A percentile compares a stretch with the other conserved stretches of the same genome.
phyloP scores from a whole-genome alignment of 2,329 filamentous ascomycete species.

The Leptographium lundbergii region DNA sequence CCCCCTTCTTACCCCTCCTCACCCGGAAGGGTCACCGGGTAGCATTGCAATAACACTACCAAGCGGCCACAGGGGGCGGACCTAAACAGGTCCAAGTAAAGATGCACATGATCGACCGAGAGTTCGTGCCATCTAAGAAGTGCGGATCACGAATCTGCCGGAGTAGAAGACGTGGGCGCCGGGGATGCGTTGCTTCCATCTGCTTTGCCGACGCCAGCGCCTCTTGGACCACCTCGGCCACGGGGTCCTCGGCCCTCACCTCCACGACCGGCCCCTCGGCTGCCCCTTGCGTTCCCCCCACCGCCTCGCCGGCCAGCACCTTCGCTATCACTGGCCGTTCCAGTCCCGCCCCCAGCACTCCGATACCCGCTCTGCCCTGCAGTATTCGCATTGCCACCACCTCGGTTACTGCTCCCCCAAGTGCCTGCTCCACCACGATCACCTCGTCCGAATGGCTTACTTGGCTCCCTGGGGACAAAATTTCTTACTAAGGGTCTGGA shows the following conservation, averaged over 20 bases:
- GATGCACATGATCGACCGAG: not conserved
- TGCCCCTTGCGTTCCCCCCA: slow-evolving; percentile 40
- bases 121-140: not conserved
- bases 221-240: slow-evolving; percentile 36
- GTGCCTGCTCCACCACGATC: slow-evolving; percentile 51
- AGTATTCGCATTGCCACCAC: slow-evolving; percentile 38
- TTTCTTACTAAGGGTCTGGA: slow-evolving; percentile 73
- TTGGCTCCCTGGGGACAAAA: slow-evolving; percentile 46
- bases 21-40: not conserved
- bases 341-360: slow-evolving; percentile 69
- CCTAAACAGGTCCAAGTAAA: not conserved
- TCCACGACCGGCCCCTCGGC: slow-evolving; percentile 34
- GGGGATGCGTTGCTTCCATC: slow-evolving; percentile 43
- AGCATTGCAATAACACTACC: not conserved
- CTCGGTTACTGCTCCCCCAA: slow-evolving; percentile 54
- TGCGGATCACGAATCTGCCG: slow-evolving; percentile 20
- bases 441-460: slow-evolving; percentile 33
- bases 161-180: slow-evolving; percentile 37
- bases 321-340: slow-evolving; percentile 59
- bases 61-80: not conserved
- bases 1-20: not conserved
- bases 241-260: slow-evolving; percentile 45
- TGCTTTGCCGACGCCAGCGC: slow-evolving; percentile 29
- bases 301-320: slow-evolving; percentile 41
- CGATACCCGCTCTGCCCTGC: slow-evolving; percentile 61